These are phyloP conservation scores for Irpex sp. DNA, from an alignment of 1,284 basidiomycete species.

Conservation along the genomic window DNA sequence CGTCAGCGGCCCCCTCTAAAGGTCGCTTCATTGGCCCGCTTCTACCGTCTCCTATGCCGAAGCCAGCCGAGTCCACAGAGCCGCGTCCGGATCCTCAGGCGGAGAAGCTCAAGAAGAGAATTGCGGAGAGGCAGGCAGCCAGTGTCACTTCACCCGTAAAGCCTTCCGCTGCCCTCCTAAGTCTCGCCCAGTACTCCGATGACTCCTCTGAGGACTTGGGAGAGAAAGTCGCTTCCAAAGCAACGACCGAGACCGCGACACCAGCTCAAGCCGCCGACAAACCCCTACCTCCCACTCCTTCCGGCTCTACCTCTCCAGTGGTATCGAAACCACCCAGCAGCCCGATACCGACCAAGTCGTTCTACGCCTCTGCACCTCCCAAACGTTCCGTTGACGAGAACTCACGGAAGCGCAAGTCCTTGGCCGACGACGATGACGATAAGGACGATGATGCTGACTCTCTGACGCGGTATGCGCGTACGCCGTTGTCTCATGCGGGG, in stretches of 20 bases:
- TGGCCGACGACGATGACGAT: background rate
- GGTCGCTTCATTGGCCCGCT: constrained; percentile 62
- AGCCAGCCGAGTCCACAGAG: constrained; percentile 17
- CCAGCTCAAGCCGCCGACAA: constrained; percentile 13
- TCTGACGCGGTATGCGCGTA: constrained; percentile 6
- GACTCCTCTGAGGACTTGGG: constrained; percentile 49
- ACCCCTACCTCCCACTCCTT: background rate
- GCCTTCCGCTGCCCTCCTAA: constrained; percentile 35
- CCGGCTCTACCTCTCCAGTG: background rate
- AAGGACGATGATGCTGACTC: background rate
- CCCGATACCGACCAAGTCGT: constrained; percentile 5
- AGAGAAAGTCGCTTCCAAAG: constrained; percentile 28
- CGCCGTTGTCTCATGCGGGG: background rate
- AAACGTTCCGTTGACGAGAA: background rate
- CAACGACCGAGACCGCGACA: constrained; percentile 6
- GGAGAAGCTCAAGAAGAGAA: constrained; percentile 55
- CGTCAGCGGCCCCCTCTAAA: constrained; percentile 40
- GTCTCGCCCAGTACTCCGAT: constrained; percentile 47
- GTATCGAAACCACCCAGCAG: background rate
- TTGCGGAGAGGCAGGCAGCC: constrained; percentile 31
- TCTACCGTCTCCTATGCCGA: constrained; percentile 43
- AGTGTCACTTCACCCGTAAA: constrained; percentile 26
- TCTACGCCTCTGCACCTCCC: constrained; percentile 5
- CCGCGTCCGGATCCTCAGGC: constrained; percentile 54
- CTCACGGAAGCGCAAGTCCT: constrained; percentile 3